These are phyloP conservation scores for Lactuca saligna DNA, from an alignment of 129 eudicot species.

Conservation along the genomic window DNA sequence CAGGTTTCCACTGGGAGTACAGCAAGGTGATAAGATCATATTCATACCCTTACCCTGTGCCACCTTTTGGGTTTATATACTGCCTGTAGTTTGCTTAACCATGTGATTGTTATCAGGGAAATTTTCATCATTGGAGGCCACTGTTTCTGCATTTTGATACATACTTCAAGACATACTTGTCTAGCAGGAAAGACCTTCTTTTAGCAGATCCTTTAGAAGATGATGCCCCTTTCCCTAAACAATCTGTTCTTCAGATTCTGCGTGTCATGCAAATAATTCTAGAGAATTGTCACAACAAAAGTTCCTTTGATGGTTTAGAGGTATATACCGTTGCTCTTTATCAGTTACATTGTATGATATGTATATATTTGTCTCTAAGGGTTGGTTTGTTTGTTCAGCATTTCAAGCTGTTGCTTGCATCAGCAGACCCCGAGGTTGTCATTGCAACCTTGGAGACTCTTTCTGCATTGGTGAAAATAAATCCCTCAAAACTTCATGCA, in stretches of 20 bases:
- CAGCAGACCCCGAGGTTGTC: slow-evolving; percentile 93
- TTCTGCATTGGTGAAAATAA: slow-evolving; percentile 79
- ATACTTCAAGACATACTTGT: slow-evolving; percentile 79
- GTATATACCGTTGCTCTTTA: slow-evolving; percentile 23
- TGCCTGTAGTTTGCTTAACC: slow-evolving; percentile 16
- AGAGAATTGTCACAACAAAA: slow-evolving; percentile 87
- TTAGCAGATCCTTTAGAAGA: slow-evolving; percentile 64
- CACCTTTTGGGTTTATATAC: background rate
- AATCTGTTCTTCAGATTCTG: slow-evolving; percentile 77
- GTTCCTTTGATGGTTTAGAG: slow-evolving; percentile 88
- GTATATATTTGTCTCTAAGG: slow-evolving; percentile 10
- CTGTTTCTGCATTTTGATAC: slow-evolving; percentile 91
- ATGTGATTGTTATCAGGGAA: slow-evolving; percentile 62
- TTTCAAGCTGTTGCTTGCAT: slow-evolving; percentile 95
- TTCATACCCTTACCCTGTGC: background rate
- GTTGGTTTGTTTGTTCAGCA: slow-evolving; percentile 53
- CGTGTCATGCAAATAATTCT: slow-evolving; percentile 93
- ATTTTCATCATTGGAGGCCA: slow-evolving; percentile 98
- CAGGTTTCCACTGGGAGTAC: slow-evolving; percentile 95
- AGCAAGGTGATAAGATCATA: slow-evolving; percentile 59
- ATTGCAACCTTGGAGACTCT: slow-evolving; percentile 85
- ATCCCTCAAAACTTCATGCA: slow-evolving; percentile 84
- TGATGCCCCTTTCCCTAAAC: slow-evolving; percentile 68
- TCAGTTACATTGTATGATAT: too few relatives aligned
- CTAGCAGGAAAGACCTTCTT: slow-evolving; percentile 78